Percentiles rank a stretch among this genome's conserved stretches.
These are phyloP conservation scores for Keithomyces neogunnii DNA, from an alignment of 2,329 filamentous ascomycete genomes.

Conservation along the genomic window DNA sequence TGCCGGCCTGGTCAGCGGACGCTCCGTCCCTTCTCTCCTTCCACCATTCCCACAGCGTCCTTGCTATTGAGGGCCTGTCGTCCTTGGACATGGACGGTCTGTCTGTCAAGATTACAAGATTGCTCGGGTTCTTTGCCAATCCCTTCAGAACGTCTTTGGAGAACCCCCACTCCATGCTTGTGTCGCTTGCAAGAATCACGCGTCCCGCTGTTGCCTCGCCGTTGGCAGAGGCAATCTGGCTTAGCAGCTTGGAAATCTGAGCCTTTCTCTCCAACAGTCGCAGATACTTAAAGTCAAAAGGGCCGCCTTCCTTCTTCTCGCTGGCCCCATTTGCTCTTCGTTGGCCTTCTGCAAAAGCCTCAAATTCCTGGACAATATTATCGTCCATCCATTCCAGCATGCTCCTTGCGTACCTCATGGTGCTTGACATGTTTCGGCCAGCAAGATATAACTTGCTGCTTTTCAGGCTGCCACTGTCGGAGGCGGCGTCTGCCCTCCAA, in stretches of 20 bases:
- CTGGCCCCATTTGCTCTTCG: conserved; percentile 36
- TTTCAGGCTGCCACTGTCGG: conserved; percentile 42
- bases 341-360: conserved; percentile 54
- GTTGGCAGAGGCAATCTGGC: conserved; percentile 26
- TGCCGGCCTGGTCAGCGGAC: conserved; percentile 45
- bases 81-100: conserved; percentile 38
- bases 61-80: conserved; percentile 52
- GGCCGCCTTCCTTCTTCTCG: conserved; percentile 52
- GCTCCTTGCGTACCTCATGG: conserved; percentile 82
- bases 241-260: conserved; percentile 65
- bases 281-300: conserved; percentile 85
- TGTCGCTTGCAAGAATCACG: conserved; percentile 87
- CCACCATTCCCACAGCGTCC: conserved; percentile 74
- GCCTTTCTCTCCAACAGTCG: conserved; percentile 74
- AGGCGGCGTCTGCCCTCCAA: conserved; percentile 61
- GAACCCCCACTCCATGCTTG: conserved; percentile 89
- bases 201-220: conserved; percentile 41
- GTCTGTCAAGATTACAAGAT: conserved; percentile 83
- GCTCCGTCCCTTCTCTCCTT: conserved; percentile 58
- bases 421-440: conserved; percentile 77
- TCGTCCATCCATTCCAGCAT: conserved; percentile 99
- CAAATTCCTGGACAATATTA: conserved; percentile 84
- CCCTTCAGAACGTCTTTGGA: conserved; percentile 70
- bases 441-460: conserved; percentile 67
- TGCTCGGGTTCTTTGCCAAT: conserved; percentile 68